A percentile compares a stretch with the other conserved stretches of the same genome.
Evolutionary conservation across 345 rosid genomes (phyloP).

Genomic region (Pistacia vera): DNA sequence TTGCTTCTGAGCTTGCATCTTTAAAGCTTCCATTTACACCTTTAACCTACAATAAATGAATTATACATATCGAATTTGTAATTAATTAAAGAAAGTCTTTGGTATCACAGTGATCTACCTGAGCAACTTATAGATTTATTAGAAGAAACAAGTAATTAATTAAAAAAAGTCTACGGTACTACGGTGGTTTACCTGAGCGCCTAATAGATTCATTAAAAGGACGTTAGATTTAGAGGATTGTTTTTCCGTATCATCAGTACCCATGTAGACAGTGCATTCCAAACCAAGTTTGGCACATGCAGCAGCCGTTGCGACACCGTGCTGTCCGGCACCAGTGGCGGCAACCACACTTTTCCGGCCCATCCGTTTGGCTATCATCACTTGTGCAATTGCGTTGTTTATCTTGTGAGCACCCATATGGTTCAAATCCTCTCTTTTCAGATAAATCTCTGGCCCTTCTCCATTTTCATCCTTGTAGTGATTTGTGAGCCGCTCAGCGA

Average conservation of each 20-base stretch:
- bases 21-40: conserved; percentile 64
- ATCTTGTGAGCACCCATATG: conserved; percentile 83
- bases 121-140: conserved; percentile 67
- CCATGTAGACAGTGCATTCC: conserved; percentile 75
- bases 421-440: conserved; percentile 86
- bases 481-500: conserved; percentile 62
- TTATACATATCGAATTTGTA: not conserved
- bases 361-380: conserved; percentile 79
- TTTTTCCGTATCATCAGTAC: conserved; percentile 60
- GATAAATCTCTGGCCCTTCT: conserved; percentile 71
- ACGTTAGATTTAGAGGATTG: conserved; percentile 69
- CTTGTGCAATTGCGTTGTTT: conserved; percentile 88
- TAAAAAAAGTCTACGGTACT: too few species aligned
- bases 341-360: conserved; percentile 57
- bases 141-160: not conserved
- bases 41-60: conserved; percentile 41
- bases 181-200: conserved; percentile 47
- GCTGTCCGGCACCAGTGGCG: conserved; percentile 91
- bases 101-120: conserved; percentile 26
- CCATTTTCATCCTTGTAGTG: conserved; percentile 60
- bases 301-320: conserved; percentile 90
- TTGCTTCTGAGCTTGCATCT: conserved; percentile 78
- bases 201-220: conserved; percentile 54
- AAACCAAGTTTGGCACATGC: conserved; percentile 73
- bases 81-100: too few species aligned